phyloP scores from a whole-genome alignment of 768 basidiomycete species.

The Boletus subcaerulescens region DNA sequence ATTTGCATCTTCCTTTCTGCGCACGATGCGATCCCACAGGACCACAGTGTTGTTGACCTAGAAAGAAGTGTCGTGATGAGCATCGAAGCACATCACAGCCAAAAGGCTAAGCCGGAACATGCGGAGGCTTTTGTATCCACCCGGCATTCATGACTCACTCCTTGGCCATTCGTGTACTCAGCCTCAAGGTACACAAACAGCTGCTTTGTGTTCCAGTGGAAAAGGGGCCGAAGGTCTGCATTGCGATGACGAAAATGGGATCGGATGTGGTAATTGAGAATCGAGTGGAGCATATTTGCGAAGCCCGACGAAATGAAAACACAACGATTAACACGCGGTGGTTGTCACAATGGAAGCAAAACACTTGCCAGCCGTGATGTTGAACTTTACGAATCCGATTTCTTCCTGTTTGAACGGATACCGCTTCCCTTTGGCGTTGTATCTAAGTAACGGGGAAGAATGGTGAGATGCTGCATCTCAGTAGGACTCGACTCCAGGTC shows the following conservation, averaged over 20 bases:
- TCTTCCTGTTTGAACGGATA: slow-evolving; percentile 67
- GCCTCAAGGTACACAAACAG: slow-evolving; percentile 84
- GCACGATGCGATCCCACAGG: slow-evolving; percentile 89
- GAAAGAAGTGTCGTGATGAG: slow-evolving; percentile 13
- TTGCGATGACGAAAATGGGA: not conserved
- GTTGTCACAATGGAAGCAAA: slow-evolving; percentile 26
- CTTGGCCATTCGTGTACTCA: slow-evolving; percentile 71
- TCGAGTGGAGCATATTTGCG: slow-evolving; percentile 9
- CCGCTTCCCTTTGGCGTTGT: slow-evolving; percentile 47
- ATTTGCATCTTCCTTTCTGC: slow-evolving; percentile 71
- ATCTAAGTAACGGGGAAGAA: slow-evolving; percentile 32
- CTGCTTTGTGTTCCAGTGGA: slow-evolving; percentile 98
- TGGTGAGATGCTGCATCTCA: slow-evolving; percentile 14
- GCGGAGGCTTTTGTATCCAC: slow-evolving; percentile 4
- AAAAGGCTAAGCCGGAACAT: slow-evolving; percentile 19
- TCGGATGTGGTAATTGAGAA: slow-evolving; percentile 15
- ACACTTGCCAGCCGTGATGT: slow-evolving; percentile 69
- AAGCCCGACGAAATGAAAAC: slow-evolving; percentile 25
- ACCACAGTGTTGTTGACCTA: slow-evolving; percentile 77
- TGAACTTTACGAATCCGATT: slow-evolving; percentile 76
- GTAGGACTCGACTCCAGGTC: not conserved
- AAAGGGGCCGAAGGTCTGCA: slow-evolving; percentile 76
- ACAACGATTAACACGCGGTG: slow-evolving; percentile 23
- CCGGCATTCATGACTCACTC: slow-evolving; percentile 47
- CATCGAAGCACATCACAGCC: slow-evolving; percentile 10